Evolutionary conservation across 352 stramenopile genomes (phyloP).

Genomic region (Globisporangium takayamanum): DNA sequence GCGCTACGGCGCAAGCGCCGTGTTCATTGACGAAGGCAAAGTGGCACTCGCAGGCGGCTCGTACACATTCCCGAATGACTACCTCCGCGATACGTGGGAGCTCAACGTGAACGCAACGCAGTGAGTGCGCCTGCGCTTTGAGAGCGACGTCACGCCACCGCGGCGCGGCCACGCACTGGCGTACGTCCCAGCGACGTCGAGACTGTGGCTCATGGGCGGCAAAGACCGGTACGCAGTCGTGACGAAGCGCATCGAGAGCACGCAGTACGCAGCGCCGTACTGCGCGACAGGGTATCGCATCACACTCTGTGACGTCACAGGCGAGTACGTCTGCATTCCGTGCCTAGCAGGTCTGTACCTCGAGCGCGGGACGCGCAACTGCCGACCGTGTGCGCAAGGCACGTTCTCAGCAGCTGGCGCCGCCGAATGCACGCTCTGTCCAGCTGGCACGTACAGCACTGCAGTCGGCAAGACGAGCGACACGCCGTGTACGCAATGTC

Average conservation of each 20-base stretch:
- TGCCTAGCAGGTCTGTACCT: slow-evolving; percentile 55
- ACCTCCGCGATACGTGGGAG: slow-evolving; percentile 65
- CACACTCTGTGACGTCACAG: slow-evolving; percentile 37
- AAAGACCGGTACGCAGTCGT: slow-evolving; percentile 59
- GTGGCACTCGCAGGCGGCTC: slow-evolving; percentile 54
- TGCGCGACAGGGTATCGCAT: slow-evolving; percentile 42
- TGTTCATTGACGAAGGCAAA: slow-evolving; percentile 55
- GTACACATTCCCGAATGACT: slow-evolving; percentile 72
- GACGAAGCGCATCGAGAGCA: slow-evolving; percentile 37
- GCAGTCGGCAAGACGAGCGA: slow-evolving; percentile 28
- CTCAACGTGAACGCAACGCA: slow-evolving; percentile 61
- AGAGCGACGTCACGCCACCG: slow-evolving; percentile 35
- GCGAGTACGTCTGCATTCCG: slow-evolving; percentile 57
- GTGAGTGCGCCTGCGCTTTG: slow-evolving; percentile 52
- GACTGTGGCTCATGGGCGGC: slow-evolving; percentile 52
- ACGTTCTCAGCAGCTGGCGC: slow-evolving; percentile 38
- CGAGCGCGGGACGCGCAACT: slow-evolving; percentile 46
- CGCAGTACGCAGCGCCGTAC: slow-evolving; percentile 47
- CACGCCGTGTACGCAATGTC: slow-evolving; percentile 37
- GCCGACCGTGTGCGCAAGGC: slow-evolving; percentile 32
- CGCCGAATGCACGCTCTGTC: slow-evolving; percentile 38
- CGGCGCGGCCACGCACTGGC: slow-evolving; percentile 51
- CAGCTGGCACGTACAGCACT: slow-evolving; percentile 42
- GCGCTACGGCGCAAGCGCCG: slow-evolving; percentile 47
- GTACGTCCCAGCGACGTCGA: slow-evolving; percentile 23